These are phyloP conservation scores for Paramyrothecium sp. DNA, from an alignment of 2,329 filamentous ascomycete genomes.

Conservation along the genomic window DNA sequence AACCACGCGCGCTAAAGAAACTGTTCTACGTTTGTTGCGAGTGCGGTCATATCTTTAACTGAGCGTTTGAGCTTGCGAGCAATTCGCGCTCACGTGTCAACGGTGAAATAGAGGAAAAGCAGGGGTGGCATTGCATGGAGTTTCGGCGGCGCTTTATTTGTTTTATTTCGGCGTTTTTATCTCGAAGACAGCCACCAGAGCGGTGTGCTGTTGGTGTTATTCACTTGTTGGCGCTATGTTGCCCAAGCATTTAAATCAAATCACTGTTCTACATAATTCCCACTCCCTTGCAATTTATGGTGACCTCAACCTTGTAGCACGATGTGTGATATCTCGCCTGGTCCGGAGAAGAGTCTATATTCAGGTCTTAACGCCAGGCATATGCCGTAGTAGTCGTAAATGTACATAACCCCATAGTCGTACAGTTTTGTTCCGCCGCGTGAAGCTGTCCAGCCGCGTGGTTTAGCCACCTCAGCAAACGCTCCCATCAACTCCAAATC, in stretches of 20 bases:
- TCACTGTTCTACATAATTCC: too few species aligned
- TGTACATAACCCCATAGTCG: conserved; percentile 18
- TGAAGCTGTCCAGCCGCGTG: conserved; percentile 7
- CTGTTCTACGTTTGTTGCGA: conserved; percentile 91
- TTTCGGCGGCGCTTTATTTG: conserved; percentile 3
- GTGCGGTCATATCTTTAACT: conserved; percentile 84
- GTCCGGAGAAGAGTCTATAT: conserved; percentile 10
- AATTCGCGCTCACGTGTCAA: neutral
- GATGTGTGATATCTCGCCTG: neutral
- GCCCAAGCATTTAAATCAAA: too few species aligned
- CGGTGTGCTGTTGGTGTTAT: neutral
- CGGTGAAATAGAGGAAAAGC: conserved; percentile 3
- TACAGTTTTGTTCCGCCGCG: conserved; percentile 27
- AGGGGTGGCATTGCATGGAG: conserved; percentile 5
- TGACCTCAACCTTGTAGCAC: too few species aligned
- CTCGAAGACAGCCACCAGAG: neutral
- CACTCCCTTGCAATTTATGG: too few species aligned
- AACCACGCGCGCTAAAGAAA: conserved; percentile 56
- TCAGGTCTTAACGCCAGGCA: conserved; percentile 31
- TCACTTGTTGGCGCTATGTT: too few species aligned
- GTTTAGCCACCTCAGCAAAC: neutral
- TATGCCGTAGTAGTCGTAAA: conserved; percentile 22
- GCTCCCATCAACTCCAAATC: neutral
- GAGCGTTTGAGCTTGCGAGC: conserved; percentile 15
- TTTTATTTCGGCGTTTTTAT: neutral